phyloP scores from a whole-genome alignment of 1,139 yeast genomes.

The Arxiozyma slooffiae region DNA sequence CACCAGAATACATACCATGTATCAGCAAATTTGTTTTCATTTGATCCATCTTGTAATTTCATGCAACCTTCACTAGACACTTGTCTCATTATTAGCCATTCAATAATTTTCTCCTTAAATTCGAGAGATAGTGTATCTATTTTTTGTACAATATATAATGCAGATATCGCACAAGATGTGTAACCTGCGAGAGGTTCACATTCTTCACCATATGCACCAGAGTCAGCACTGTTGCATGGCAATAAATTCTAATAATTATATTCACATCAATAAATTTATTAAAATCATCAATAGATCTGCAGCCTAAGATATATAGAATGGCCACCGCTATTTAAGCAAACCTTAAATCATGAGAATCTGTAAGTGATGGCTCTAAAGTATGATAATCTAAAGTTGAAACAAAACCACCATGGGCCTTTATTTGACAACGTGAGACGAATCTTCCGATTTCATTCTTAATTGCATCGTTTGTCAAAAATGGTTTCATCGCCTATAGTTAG shows the following conservation, averaged over 20 bases:
- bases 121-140: conserved; percentile 18
- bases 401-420: conserved; percentile 41
- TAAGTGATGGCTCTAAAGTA: conserved; percentile 31
- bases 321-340: conserved; percentile 67
- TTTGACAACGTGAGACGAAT: conserved; percentile 23
- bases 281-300: conserved; percentile 17
- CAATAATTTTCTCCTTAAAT: conserved; percentile 33
- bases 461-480: conserved; percentile 9
- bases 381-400: conserved; percentile 39
- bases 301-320: conserved; percentile 45
- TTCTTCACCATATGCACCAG: conserved; percentile 60
- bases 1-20: conserved; percentile 94
- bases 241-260: conserved; percentile 36
- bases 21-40: conserved; percentile 64
- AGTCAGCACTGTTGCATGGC: conserved; percentile 37
- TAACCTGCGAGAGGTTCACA: conserved; percentile 82
- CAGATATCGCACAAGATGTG: conserved; percentile 75
- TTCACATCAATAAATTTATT: conserved; percentile 38
- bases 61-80: conserved; percentile 28
- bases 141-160: conserved; percentile 40
- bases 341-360: conserved; percentile 65
- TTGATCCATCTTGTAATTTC: conserved; percentile 26
- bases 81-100: conserved; percentile 62
- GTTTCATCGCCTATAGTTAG: conserved; percentile 14
- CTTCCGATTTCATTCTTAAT: conserved; percentile 11